Evolutionary conservation across 805 yeast genomes (phyloP), one percentile per base, ranked within the genome.

Genomic region (Schwanniomyces pseudopolymorphus): DNA sequence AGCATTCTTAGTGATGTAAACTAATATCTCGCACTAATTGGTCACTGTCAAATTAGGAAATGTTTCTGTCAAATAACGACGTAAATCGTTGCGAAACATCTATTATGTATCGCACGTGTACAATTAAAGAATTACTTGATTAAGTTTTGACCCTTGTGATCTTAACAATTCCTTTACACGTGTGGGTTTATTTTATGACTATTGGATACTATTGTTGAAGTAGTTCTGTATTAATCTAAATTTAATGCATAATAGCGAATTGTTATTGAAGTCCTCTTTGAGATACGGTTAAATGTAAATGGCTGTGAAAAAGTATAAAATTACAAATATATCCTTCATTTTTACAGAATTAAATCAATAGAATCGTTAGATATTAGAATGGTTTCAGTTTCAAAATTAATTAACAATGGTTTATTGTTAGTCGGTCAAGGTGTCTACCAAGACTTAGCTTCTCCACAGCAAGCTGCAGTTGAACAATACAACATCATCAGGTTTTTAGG

Each of bases 401-500:
- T 67, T 44, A 61, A 59, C 48, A 55, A 58, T 45, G 69, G 70
- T 2, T 59, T 67, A 43, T 56, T 58, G 21, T 61, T 67, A 40
- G 66, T 57, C 4, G 58, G 59, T 33, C 66, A 57, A 42, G 45
- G 42, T 21, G 56, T 55, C 39, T 67, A 52, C 52, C 57, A 61
- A 39, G 64, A 60, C 46, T 57, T 69, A 55, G 75, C 73, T 9
- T 50, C 66, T 16, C 76, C 77, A 2, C 67, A 69, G 42, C 74
- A 69, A 49, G 71, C 73, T 13, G 60, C 74, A 3, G 58, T 60
- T 20, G 73, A 70, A 22, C 79, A 79, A 45, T 72, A 67, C 59
- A 81, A 77, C 46, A 56, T 80, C 14, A 64, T 79, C 39, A 71
- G 75, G 44, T 80, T 66, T 50, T 63, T 80, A 40, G 84, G 79